Evolutionary conservation across 352 stramenopile genomes (phyloP), one percentile per base, ranked within the genome.

Genomic region (Pythium insidiosum): DNA sequence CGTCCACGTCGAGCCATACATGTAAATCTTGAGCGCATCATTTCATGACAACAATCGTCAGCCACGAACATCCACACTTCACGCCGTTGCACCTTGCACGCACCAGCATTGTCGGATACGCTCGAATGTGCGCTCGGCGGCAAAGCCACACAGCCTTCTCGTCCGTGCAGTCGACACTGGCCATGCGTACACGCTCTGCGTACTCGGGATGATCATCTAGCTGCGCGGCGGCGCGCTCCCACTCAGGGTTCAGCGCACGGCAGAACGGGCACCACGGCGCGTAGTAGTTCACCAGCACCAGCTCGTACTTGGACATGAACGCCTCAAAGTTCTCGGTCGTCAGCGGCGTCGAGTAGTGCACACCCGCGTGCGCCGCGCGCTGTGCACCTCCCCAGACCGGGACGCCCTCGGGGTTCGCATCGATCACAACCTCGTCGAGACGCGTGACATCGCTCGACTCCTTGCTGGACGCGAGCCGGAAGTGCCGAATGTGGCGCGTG

Each of bases 211-310:
- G 77, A 41, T 88, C 75, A 0, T 69, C 57, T 20, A 89, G 47
- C 50, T 88, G 73, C 15, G 71, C 66, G 6, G 80, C 80, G 0
- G 77, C 80, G 35, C 66, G 61, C 40, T 89, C 74, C 80, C 80
- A 92, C 36, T 87, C 68, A 0, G 80, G 80, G 44, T 86, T 73
- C 26, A 92, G 66, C 38, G 77, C 50, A 45, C 84, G 80, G 36
- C 70, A 83, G 56, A 71, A 92, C 18, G 62, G 70, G 53, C 80
- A 92, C 80, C 80, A 92, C 0, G 77, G 80, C 18, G 80, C 80
- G 47, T 88, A 90, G 43, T 82, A 92, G 49, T 92, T 89, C 38
- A 92, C 73, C 23, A 92, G 59, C 45, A 89, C 77, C 24, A 92
- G 63, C 48, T 92, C 77, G 53, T 92, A 88, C 57, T 86, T 88